These are phyloP conservation scores for Phanerochaete sordida DNA, from an alignment of 768 basidiomycete genomes.

Conservation along the genomic window DNA sequence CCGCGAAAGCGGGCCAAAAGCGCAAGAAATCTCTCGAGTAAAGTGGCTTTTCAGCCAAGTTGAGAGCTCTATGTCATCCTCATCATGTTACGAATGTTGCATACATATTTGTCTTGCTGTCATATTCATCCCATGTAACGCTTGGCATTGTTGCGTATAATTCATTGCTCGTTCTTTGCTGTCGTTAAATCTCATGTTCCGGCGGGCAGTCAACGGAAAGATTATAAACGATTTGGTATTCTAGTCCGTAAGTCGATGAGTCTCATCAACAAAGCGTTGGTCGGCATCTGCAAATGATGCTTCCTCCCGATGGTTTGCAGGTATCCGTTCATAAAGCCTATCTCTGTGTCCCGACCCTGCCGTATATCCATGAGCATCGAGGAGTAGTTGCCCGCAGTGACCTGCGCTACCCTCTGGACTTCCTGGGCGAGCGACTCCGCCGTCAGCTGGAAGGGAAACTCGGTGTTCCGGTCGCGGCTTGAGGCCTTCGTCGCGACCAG, in stretches of 20 bases:
- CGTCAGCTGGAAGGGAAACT: constrained; percentile 44
- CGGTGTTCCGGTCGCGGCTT: constrained; percentile 17
- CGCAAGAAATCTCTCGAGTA: constrained; percentile 47
- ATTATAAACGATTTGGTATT: constrained; percentile 35
- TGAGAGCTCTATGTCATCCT: background rate
- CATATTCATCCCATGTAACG: background rate
- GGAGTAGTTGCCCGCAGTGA: constrained; percentile 68
- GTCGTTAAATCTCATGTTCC: background rate
- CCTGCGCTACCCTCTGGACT: constrained; percentile 51
- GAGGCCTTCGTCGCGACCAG: constrained; percentile 21
- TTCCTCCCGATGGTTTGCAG: constrained; percentile 57
- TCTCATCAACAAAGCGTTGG: constrained; percentile 50
- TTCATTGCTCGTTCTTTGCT: background rate
- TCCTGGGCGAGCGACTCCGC: constrained; percentile 47
- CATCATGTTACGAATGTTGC: background rate
- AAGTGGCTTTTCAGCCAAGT: background rate
- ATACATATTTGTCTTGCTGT: background rate
- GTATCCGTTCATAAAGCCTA: constrained; percentile 83
- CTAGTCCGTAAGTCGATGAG: constrained; percentile 56
- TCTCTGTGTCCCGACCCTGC: constrained; percentile 63
- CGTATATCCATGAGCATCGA: constrained; percentile 78
- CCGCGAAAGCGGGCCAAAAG: constrained; percentile 44
- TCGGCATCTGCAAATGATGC: constrained; percentile 55
- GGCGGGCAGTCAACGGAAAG: background rate
- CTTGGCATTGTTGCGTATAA: background rate